Percentiles rank a stretch among this genome's conserved stretches.
These are phyloP conservation scores for Rubia yunnanensis DNA, from an alignment of 257 asterid species.

Conservation along the genomic window DNA sequence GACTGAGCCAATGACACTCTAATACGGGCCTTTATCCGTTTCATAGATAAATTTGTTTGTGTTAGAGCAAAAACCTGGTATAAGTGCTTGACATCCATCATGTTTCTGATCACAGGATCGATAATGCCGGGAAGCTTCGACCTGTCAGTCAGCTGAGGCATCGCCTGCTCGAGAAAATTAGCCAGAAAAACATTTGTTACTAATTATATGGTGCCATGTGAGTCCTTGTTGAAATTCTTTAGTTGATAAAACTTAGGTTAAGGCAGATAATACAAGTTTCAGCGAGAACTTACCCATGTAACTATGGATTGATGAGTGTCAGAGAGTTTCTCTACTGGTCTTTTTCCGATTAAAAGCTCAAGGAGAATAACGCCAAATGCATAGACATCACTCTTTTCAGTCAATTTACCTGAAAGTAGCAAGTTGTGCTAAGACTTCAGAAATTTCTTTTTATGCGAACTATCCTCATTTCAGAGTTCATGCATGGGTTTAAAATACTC, in stretches of 20 bases:
- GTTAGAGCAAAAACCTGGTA: conserved; percentile 51
- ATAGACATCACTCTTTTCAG: conserved; percentile 92
- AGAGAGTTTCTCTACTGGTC: conserved; percentile 64
- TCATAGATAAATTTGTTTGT: neutral
- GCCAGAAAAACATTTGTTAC: neutral
- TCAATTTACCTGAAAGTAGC: conserved; percentile 60
- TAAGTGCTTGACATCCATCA: conserved; percentile 87
- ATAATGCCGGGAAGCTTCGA: conserved; percentile 80
- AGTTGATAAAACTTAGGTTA: neutral
- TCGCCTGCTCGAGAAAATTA: conserved; percentile 51
- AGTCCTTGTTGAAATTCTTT: neutral
- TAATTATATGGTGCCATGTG: neutral
- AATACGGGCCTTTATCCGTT: neutral
- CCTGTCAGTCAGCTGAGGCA: conserved; percentile 92
- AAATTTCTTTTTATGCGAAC: neutral
- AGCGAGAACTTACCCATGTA: conserved; percentile 51
- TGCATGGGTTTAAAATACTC: neutral
- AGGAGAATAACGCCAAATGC: conserved; percentile 87
- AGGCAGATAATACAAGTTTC: neutral
- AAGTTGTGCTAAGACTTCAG: conserved; percentile 1
- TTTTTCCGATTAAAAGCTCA: conserved; percentile 83
- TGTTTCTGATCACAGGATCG: conserved; percentile 60
- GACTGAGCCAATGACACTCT: conserved; percentile 5
- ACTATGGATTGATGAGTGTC: conserved; percentile 80
- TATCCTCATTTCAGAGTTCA: neutral